phyloP scores from a whole-genome alignment of 768 basidiomycete genomes.

The Hericium coralloides region DNA sequence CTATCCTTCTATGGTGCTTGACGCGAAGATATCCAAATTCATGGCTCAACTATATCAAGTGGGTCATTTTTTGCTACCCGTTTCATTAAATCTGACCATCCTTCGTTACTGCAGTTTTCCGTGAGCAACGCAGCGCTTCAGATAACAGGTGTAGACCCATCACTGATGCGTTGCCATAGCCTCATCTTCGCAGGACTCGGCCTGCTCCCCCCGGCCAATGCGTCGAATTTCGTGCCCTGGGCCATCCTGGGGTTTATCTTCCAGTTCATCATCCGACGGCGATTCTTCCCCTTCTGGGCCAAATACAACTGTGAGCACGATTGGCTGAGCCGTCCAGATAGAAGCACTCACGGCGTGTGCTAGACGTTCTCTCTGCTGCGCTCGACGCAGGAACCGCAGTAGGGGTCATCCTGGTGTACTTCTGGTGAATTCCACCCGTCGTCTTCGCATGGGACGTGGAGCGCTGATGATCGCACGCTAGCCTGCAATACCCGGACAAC shows the following conservation, averaged over 20 bases:
- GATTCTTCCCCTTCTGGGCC: conserved; percentile 29
- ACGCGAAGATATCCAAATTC: conserved; percentile 23
- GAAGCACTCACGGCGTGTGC: background rate
- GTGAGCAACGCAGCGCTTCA: background rate
- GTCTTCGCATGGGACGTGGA: background rate
- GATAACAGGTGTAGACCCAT: background rate
- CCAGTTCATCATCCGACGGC: conserved; percentile 27
- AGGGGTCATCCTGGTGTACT: conserved; percentile 20
- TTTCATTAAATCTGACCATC: background rate
- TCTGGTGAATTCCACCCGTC: conserved; percentile 9
- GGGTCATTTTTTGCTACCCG: background rate
- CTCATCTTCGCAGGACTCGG: conserved; percentile 35
- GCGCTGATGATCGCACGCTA: background rate
- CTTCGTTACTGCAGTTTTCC: conserved; percentile 23
- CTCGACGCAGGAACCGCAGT: conserved; percentile 21
- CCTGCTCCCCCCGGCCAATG: conserved; percentile 32
- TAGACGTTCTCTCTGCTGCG: conserved; percentile 22
- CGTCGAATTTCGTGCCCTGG: conserved; percentile 31
- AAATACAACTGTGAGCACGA: conserved; percentile 26
- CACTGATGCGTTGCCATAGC: background rate
- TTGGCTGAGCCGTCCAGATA: conserved; percentile 1
- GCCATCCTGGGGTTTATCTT: conserved; percentile 27
- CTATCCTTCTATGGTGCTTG: conserved; percentile 25
- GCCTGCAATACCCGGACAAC: conserved; percentile 26
- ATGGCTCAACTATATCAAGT: conserved; percentile 16